Evolutionary conservation across 2,329 filamentous ascomycete genomes (phyloP).

Genomic region (Aspergillus tubingensis): DNA sequence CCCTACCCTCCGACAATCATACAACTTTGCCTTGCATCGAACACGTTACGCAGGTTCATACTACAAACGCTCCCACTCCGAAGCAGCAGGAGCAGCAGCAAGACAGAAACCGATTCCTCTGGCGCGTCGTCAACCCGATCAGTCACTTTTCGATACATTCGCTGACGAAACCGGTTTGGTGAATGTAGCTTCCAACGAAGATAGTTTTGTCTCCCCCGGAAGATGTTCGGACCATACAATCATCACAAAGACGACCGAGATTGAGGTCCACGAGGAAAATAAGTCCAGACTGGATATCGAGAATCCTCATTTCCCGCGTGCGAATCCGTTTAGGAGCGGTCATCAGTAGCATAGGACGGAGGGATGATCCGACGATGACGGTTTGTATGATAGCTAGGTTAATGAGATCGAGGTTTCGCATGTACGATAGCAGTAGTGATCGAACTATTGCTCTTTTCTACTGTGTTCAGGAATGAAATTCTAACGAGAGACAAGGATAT

Average conservation of each 20-base stretch:
- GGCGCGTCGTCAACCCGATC: constrained; percentile 1
- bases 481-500: too few relatives aligned
- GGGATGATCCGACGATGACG: too few relatives aligned
- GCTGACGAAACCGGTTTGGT: not conserved
- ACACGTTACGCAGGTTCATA: constrained; percentile 1
- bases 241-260: constrained; percentile 12
- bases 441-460: too few relatives aligned
- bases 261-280: constrained; percentile 2
- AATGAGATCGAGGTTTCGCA: too few relatives aligned
- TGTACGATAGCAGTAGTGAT: too few relatives aligned
- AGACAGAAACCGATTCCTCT: not conserved
- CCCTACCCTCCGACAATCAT: constrained; percentile 13
- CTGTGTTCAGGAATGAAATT: too few relatives aligned
- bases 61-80: not conserved
- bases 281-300: not conserved
- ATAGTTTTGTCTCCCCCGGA: not conserved
- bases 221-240: not conserved
- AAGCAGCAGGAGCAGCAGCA: not conserved
- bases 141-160: constrained; percentile 12
- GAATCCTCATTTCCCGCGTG: constrained; percentile 1
- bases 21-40: constrained; percentile 2
- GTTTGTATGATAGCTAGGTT: too few relatives aligned
- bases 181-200: constrained; percentile 4
- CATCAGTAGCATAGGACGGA: not conserved
- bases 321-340: not conserved